These are phyloP conservation scores for Hirschfeldia incana DNA, from an alignment of 345 rosid species.

Conservation along the genomic window DNA sequence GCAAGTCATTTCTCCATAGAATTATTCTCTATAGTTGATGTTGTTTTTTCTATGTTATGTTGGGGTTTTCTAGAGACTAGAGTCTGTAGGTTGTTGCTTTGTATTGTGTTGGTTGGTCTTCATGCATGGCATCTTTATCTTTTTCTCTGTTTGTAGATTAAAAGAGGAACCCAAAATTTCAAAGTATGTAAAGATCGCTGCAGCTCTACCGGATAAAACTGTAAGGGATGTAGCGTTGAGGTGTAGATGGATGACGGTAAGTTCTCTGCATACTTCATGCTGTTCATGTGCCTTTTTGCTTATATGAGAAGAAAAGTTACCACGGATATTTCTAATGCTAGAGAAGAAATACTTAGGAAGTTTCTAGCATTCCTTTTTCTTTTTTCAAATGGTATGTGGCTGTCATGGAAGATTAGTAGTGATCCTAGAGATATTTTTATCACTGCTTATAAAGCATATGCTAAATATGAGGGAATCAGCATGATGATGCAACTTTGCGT, in stretches of 20 bases:
- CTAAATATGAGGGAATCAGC: slow-evolving; percentile 21
- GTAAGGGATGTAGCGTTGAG: slow-evolving; percentile 98
- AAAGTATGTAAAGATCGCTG: slow-evolving; percentile 87
- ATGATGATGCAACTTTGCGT: slow-evolving; percentile 29
- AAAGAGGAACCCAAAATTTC: slow-evolving; percentile 73
- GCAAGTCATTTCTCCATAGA: neutral
- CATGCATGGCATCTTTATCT: neutral
- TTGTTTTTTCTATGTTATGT: neutral
- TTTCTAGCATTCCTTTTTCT: slow-evolving; percentile 11
- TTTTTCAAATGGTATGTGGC: slow-evolving; percentile 26
- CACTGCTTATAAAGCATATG: slow-evolving; percentile 20
- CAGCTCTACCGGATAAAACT: slow-evolving; percentile 76
- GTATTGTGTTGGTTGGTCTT: neutral
- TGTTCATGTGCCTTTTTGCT: slow-evolving; percentile 17
- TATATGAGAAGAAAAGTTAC: neutral
- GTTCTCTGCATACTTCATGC: neutral
- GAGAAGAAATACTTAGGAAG: too few relatives aligned
- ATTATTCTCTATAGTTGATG: too few relatives aligned
- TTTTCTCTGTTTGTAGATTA: slow-evolving; percentile 44
- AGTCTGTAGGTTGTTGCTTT: too few relatives aligned
- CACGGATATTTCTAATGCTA: too few relatives aligned
- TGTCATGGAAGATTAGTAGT: slow-evolving; percentile 15
- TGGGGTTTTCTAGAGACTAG: neutral
- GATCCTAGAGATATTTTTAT: neutral
- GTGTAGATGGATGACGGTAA: slow-evolving; percentile 71